Conservation (phyloP, 78 protist species). For the Dictyostelium citrinum region DNA sequence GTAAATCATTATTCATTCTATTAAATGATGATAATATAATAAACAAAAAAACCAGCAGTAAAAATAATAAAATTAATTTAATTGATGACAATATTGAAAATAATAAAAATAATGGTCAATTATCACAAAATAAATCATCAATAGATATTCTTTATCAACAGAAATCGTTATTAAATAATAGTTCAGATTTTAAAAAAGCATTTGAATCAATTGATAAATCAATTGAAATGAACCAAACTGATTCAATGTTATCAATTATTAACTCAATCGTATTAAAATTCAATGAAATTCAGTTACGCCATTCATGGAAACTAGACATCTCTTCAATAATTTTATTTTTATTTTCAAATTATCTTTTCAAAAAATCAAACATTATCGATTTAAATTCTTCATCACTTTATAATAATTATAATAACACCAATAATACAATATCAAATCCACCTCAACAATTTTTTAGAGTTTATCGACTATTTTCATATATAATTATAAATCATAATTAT, state of each 20-base stretch:
- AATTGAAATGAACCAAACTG: background rate
- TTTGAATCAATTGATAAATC: background rate
- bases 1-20: background rate
- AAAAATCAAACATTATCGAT: background rate
- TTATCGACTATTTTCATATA: conserved; percentile 4
- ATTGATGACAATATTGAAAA: background rate
- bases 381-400: background rate
- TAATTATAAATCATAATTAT: background rate
- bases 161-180: background rate
- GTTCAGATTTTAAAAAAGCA: conserved; percentile 6
- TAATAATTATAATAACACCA: too few relatives aligned
- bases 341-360: background rate
- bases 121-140: background rate
- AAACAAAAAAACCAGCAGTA: background rate
- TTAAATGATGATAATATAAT: background rate
- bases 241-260: background rate
- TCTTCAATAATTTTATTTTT: background rate
- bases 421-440: background rate
- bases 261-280: background rate
- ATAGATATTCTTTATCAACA: background rate
- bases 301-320: background rate
- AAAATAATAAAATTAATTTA: background rate
- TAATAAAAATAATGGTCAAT: background rate
- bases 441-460: background rate
- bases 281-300: background rate